Percentiles rank a stretch among this genome's conserved stretches.
Conservation (phyloP, 1,139 yeast genomes). For the Geotrichum cucujoidarum region DNA sequence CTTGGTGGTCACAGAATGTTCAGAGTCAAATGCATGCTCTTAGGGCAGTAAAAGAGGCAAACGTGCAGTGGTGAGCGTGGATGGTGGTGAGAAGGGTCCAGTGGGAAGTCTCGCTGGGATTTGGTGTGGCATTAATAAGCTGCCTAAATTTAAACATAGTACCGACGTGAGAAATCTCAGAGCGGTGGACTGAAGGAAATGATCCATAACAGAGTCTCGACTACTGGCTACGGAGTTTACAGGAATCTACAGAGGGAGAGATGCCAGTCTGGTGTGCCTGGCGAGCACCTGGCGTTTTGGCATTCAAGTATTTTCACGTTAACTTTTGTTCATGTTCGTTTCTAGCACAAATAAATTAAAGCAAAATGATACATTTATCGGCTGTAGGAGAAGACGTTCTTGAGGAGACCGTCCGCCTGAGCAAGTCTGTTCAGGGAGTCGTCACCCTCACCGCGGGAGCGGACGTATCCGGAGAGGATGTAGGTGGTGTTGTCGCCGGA, state of each 20-base stretch:
- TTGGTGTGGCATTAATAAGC: too few relatives aligned
- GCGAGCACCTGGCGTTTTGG: too few relatives aligned
- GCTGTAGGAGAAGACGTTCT: slow-evolving; percentile 98
- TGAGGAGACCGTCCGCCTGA: slow-evolving; percentile 96
- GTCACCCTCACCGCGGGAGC: slow-evolving; percentile 91
- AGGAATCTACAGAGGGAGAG: neutral
- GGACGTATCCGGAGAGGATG: slow-evolving; percentile 95
- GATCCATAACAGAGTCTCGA: too few relatives aligned
- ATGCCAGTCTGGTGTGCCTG: too few relatives aligned
- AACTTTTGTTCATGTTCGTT: slow-evolving; percentile 6
- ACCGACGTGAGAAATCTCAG: too few relatives aligned
- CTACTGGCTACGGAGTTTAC: neutral
- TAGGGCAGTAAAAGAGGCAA: too few relatives aligned
- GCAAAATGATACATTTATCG: slow-evolving; percentile 55
- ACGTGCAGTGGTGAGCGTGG: too few relatives aligned
- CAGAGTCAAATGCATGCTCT: neutral
- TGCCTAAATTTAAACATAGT: too few relatives aligned
- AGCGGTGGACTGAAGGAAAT: too few relatives aligned
- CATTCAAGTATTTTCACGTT: slow-evolving; percentile 1
- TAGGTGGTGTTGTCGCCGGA: slow-evolving; percentile 90
- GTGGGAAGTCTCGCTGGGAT: too few relatives aligned
- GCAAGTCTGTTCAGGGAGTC: slow-evolving; percentile 99
- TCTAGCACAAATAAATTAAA: slow-evolving; percentile 9
- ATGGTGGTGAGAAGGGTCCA: too few relatives aligned
- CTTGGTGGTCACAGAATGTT: neutral